Base-by-base conservation (phyloP, 257 asterid species). In the Leptodermis oblonga region DNA sequence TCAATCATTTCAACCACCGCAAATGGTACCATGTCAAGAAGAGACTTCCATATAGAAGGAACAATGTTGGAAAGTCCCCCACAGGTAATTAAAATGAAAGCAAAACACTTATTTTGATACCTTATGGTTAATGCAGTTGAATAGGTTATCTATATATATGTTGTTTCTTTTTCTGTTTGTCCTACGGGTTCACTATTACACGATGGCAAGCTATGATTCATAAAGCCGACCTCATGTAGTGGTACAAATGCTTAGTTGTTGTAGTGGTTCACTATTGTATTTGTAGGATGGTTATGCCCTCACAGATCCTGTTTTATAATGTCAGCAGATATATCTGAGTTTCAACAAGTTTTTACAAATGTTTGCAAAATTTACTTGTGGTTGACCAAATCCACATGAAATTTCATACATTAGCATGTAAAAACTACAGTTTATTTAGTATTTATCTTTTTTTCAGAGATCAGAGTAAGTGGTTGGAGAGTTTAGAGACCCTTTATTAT, bases 1-100 rank as follows among this genome's bases (percentile, higher is more conserved):
- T 92, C 60, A 89, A 90, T 71, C 92, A 78, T 77, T 65, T 92
- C 46, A 87, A 83, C 64, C 81, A 80, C 30, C 84, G 68, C 39
- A 66, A 76, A 11, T 82, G 92, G 82, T 75, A 77, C 67, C 66
- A 74, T 39, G 93, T 78, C 74, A 82, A 77, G 84, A 92, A 82
- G 76, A 74, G 70, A 52, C 86, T 92, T 59, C 82, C 96, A 2
- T 78, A 70, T 65, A 81, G 45, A 65, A 78, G 79, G 68, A 80
- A 74, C 36, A 67, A 63, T 9, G 23, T 76, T 7, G 76, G 59
- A 20, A 83, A 82, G 71, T 80, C 62, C 11, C 34, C 81, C 14
- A 10, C 66, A 8, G 86, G 89, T 84, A 64, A 67, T 36, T 45
- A 61, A 2, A 48, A 60, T 11, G 42, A n/a, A n/a, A n/a, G n/a